phyloP scores from a whole-genome alignment of 1,139 yeast genomes.

The Wickerhamomyces sp. region DNA sequence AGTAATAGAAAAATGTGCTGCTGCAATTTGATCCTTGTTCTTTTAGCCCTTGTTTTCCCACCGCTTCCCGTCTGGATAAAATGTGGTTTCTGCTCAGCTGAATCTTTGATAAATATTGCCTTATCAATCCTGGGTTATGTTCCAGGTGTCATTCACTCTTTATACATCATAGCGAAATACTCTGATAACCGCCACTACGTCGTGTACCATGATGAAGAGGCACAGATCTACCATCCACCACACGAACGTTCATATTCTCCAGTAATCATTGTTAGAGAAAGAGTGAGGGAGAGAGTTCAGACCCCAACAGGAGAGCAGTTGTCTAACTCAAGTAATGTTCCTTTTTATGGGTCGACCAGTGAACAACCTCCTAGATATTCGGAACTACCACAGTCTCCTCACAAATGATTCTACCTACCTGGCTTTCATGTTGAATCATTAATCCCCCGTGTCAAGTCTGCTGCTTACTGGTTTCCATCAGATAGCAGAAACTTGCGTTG shows the following conservation, averaged over 20 bases:
- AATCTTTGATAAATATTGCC: constrained; percentile 54
- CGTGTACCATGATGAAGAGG: constrained; percentile 26
- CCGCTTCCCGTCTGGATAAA: constrained; percentile 72
- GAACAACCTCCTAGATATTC: constrained; percentile 16
- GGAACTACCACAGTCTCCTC: constrained; percentile 5
- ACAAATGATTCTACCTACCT: too few relatives aligned
- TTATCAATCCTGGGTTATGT: constrained; percentile 58
- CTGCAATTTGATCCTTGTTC: constrained; percentile 52
- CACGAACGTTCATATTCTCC: constrained; percentile 2
- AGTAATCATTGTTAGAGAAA: constrained; percentile 10
- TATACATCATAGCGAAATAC: constrained; percentile 48
- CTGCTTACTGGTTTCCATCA: too few relatives aligned
- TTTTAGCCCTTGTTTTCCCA: constrained; percentile 60
- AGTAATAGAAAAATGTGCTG: constrained; percentile 22
- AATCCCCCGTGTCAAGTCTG: too few relatives aligned
- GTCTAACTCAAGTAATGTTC: constrained; percentile 1
- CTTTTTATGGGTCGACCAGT: constrained; percentile 10
- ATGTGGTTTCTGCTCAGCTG: constrained; percentile 59
- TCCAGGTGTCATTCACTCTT: constrained; percentile 64
- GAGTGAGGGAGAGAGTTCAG: constrained; percentile 9
- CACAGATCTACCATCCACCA: constrained; percentile 12
- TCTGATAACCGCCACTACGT: constrained; percentile 31
- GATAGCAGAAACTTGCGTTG: too few relatives aligned
- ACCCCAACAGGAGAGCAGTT: constrained; percentile 11
- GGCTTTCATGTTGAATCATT: too few relatives aligned